Evolutionary conservation across 78 protist species (phyloP), one percentile per base, ranked within the genome.

Genomic region (Dictyostelium purpureum): DNA sequence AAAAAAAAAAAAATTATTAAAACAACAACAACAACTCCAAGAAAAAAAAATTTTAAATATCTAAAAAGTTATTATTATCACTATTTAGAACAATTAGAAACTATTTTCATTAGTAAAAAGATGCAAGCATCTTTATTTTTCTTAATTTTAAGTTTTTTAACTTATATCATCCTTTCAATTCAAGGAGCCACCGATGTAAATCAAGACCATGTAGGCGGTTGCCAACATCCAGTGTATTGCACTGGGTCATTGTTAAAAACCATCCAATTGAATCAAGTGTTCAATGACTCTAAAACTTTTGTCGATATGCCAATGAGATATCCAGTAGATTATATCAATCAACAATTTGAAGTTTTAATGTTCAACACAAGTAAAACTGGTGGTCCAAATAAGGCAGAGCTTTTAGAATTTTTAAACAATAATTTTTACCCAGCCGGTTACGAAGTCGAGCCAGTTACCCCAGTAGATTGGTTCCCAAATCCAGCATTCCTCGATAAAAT

Each of bases 251-350:
- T 83, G 57, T 56, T 83, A 49, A 26, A 21, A 31, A 43, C 43
- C 0, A 59, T 88, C 5, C 87, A 79, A 51, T 52, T 88, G 47
- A 9, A 75, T 28, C 82, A 75, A 21, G 43, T 88, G 19, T 88
- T 88, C 18, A 88, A 94, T 73, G 96, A 94, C 37, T 92, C 95
- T n/a, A 94, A 94, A 49, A 81, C 94, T 28, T 94, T 94, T 54
- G 96, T 93, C 4, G 96, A 94, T 49, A 80, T 91, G 89, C 96
- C 95, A 52, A 33, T 88, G 81, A 51, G 26, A 28, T 40, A 33
- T 19, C 10, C 75, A 28, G 6, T 21, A 11, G 70, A 45, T 2
- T 0, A 12, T 3, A 43, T 88, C 1, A 9, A 40, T 1, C 24
- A 71, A 18, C 19, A 18, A 28, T 88, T 88, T 42, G 28, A 88